A percentile compares a stretch with the other conserved stretches of the same genome.
Evolutionary conservation across 257 asterid species (phyloP).

Genomic region (Prunella vulgaris): DNA sequence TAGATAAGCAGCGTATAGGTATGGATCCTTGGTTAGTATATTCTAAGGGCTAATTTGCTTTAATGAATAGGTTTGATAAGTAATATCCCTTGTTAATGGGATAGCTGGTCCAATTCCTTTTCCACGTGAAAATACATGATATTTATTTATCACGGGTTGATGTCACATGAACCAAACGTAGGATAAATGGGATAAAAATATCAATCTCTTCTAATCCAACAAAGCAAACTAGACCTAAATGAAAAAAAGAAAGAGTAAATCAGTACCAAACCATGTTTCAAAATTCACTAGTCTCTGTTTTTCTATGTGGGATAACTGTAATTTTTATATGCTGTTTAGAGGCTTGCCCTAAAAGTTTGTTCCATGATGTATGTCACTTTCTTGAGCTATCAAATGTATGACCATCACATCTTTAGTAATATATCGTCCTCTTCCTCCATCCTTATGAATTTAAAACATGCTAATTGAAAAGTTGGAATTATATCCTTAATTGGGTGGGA

Average conservation of each 20-base stretch:
- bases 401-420: background rate
- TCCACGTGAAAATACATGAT: no score
- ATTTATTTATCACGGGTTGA: no score
- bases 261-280: background rate
- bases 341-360: background rate
- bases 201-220: no score
- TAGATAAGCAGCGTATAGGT: conserved; percentile 79
- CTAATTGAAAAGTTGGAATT: conserved; percentile 1
- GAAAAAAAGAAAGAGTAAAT: background rate
- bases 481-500: background rate
- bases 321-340: background rate
- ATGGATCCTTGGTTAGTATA: conserved; percentile 11
- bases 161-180: no score
- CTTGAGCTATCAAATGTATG: background rate
- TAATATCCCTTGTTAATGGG: no score
- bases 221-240: no score
- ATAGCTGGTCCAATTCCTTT: no score
- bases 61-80: no score
- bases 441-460: conserved; percentile 1
- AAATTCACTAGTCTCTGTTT: no score
- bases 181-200: no score
- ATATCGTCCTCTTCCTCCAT: background rate
- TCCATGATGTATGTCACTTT: background rate
- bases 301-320: background rate
- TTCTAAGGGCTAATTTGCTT: background rate